A percentile compares a stretch with the other conserved stretches of the same genome.
These are phyloP conservation scores for Beauveria asiatica DNA, from an alignment of 2,329 filamentous ascomycete species.

Conservation along the genomic window DNA sequence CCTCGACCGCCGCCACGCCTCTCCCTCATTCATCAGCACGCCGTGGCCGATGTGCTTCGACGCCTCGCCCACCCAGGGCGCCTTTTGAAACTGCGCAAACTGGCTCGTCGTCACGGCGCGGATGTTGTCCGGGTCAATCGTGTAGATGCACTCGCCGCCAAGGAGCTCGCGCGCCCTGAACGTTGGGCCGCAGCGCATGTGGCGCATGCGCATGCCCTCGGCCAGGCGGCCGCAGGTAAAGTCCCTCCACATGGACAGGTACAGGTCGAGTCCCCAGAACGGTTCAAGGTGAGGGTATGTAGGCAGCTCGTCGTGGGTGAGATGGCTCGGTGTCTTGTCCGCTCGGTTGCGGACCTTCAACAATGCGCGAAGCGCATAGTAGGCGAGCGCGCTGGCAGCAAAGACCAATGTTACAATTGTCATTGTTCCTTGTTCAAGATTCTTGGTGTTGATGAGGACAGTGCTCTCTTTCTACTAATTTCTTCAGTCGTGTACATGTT, in stretches of 20 bases:
- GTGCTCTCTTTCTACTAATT: no score
- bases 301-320: not conserved
- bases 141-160: slow-evolving; percentile 9
- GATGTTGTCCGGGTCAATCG: slow-evolving; percentile 8
- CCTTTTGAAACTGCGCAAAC: slow-evolving; percentile 6
- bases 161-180: slow-evolving; percentile 2
- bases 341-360: not conserved
- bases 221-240: slow-evolving; percentile 1
- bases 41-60: slow-evolving; percentile 9
- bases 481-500: no score
- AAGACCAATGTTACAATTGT: not conserved
- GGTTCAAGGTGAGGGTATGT: slow-evolving; percentile 1
- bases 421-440: not conserved
- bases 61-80: slow-evolving; percentile 7
- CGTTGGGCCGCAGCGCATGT: not conserved
- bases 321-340: not conserved
- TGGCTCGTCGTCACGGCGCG: slow-evolving; percentile 3
- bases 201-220: slow-evolving; percentile 3
- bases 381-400: not conserved
- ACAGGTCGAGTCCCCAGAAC: slow-evolving; percentile 5
- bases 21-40: slow-evolving; percentile 9
- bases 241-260: slow-evolving; percentile 6
- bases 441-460: not conserved
- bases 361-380: not conserved
- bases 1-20: not conserved